These are phyloP conservation scores for Emiliania huxleyi DNA, from an alignment of 78 protist species.

Conservation along the genomic window DNA sequence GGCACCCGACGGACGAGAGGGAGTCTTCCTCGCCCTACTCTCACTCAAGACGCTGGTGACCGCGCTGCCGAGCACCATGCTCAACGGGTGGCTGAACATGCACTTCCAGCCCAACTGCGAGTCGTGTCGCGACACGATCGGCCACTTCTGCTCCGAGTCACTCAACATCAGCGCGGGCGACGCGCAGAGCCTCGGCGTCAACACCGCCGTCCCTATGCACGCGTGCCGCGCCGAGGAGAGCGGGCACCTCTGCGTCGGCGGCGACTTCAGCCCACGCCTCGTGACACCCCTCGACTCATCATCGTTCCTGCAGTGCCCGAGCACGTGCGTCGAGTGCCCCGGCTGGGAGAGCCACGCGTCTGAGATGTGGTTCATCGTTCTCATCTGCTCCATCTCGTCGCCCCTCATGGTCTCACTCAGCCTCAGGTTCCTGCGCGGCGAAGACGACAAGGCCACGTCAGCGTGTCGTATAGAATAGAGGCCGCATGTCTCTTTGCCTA, in stretches of 20 bases:
- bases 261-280: not conserved
- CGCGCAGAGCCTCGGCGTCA: not conserved
- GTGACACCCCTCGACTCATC: too few species aligned
- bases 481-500: too few species aligned
- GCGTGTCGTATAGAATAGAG: too few species aligned
- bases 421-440: not conserved
- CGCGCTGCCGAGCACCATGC: not conserved
- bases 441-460: too few species aligned
- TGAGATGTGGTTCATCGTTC: not conserved
- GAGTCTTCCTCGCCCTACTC: not conserved
- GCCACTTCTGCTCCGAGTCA: not conserved
- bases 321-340: not conserved
- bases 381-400: not conserved
- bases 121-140: not conserved
- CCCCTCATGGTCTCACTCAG: not conserved
- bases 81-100: not conserved
- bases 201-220: not conserved
- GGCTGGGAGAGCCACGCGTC: not conserved
- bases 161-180: not conserved
- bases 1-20: conserved; percentile 9
- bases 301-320: not conserved
- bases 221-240: not conserved
- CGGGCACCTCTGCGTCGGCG: not conserved
- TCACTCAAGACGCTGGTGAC: not conserved
- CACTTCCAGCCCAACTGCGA: not conserved